Evolutionary conservation across 2,329 filamentous ascomycete genomes (phyloP).

Genomic region (Grosmannia huntii): DNA sequence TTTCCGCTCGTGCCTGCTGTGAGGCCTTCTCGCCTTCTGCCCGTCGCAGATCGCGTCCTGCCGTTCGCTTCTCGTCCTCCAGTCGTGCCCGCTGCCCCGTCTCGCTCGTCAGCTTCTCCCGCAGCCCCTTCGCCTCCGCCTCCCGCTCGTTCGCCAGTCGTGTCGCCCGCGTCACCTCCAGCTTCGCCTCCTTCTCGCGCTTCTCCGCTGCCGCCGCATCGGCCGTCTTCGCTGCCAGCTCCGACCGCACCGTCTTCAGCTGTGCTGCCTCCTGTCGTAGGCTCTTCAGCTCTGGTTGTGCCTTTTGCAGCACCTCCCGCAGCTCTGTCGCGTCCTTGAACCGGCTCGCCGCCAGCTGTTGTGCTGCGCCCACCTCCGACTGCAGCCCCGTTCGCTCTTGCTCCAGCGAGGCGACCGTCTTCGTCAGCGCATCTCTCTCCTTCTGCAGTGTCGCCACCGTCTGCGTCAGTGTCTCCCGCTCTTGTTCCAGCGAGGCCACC

Average conservation of each 20-base stretch:
- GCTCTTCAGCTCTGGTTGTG: slow-evolving; percentile 72
- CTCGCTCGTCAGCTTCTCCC: slow-evolving; percentile 67
- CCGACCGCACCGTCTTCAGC: slow-evolving; percentile 63
- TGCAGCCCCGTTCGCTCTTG: slow-evolving; percentile 56
- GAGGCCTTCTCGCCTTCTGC: slow-evolving; percentile 72
- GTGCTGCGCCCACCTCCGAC: slow-evolving; percentile 72
- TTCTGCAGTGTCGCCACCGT: slow-evolving; percentile 50
- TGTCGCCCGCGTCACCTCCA: slow-evolving; percentile 58
- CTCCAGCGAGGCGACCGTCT: slow-evolving; percentile 24
- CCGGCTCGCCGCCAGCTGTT: slow-evolving; percentile 73
- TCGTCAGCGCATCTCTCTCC: slow-evolving; percentile 43
- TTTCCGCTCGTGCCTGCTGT: slow-evolving; percentile 59
- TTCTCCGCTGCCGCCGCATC: slow-evolving; percentile 69
- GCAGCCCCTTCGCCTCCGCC: slow-evolving; percentile 61
- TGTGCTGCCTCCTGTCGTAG: slow-evolving; percentile 65
- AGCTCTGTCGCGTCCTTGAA: slow-evolving; percentile 82
- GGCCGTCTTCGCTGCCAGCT: slow-evolving; percentile 43
- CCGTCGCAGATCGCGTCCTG: slow-evolving; percentile 64
- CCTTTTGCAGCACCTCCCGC: slow-evolving; percentile 66
- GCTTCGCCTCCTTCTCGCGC: slow-evolving; percentile 67
- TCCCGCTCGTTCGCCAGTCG: slow-evolving; percentile 63
- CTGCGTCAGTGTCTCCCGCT: slow-evolving; percentile 41
- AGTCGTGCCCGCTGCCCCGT: slow-evolving; percentile 56
- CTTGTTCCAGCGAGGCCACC: slow-evolving; percentile 57
- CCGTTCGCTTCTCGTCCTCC: slow-evolving; percentile 65